Base-by-base conservation (phyloP, 176 grass and related monocot genomes). In the Otatea glauca region DNA sequence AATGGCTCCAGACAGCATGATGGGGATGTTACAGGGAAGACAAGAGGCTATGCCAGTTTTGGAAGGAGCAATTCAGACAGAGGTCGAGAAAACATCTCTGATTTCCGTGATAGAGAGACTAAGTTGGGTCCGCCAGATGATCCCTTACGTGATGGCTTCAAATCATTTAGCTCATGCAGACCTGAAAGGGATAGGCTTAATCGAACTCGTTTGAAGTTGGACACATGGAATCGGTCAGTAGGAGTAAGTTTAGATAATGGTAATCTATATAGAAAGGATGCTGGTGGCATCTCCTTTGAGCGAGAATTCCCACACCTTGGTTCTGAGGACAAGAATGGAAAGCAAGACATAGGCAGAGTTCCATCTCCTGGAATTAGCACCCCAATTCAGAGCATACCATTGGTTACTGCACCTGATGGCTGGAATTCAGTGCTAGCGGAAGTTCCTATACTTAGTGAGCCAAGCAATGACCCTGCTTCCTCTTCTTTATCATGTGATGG, bases 261-360 rank as follows among this genome's bases (percentile, higher is more conserved):
- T 68, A 81, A 72, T 83, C 49, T 78, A 67, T 83, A 83, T 72
- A 87, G 59, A 80, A 88, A 70, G 48, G 86, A 76, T 87, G 68
- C 70, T 66, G 75, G 70, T 75, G 70, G 80, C 25, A 65, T 65
- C 29, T 81, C 82, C 65, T 94, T 94, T 80, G 92, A 94, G 76
- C 74, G 74, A 82, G 90, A 92, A 65, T 95, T 95, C 42, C 93
- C 93, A 34, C 81, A 92, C 70, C 93, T 95, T 85, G 83, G 82
- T 86, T 66, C 76, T 48, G 88, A 92, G 55, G 88, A 90, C 18
- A 92, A 86, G 78, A 83, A 92, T 86, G 83, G 61, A 77, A 83
- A 78, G 63, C 83, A 72, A 50, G 93, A 95, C 10, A 70, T 83
- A 44, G 59, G 65, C 37, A 75, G 83, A 83, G 83, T 87, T 69